Percentiles rank a stretch among this genome's conserved stretches.
Conservation (phyloP, 768 basidiomycete genomes). For the Leccinum broughii region DNA sequence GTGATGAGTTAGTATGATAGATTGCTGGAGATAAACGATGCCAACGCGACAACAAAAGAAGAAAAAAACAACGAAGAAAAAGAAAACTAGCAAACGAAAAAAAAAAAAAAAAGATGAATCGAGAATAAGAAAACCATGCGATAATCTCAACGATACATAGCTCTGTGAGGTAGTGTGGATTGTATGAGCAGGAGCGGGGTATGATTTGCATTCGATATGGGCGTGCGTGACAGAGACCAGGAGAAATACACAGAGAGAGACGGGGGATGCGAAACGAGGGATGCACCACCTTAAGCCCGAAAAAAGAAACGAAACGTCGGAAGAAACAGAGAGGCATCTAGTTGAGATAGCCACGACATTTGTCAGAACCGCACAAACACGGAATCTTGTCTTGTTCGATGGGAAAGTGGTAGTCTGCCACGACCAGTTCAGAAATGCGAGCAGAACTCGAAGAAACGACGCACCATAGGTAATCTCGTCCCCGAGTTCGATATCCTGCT, state of each 20-base stretch:
- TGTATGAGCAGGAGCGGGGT: slow-evolving; percentile 17
- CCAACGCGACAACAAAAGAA: slow-evolving; percentile 6
- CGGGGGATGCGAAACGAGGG: neutral
- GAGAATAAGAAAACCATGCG: slow-evolving; percentile 20
- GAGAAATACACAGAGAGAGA: neutral
- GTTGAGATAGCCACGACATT: slow-evolving; percentile 95
- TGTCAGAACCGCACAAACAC: slow-evolving; percentile 85
- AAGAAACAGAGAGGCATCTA: slow-evolving; percentile 42
- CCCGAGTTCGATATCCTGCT: slow-evolving; percentile 92
- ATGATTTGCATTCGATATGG: slow-evolving; percentile 19
- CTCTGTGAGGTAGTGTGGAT: slow-evolving; percentile 22
- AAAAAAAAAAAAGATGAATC: neutral
- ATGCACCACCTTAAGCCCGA: slow-evolving; percentile 2
- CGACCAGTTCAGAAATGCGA: neutral
- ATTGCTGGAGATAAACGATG: slow-evolving; percentile 18
- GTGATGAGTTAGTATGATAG: slow-evolving; percentile 10
- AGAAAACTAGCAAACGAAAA: neutral
- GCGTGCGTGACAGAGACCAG: slow-evolving; percentile 12
- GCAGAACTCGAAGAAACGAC: slow-evolving; percentile 26
- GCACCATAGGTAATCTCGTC: slow-evolving; percentile 97
- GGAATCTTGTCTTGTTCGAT: slow-evolving; percentile 98
- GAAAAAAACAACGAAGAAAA: neutral
- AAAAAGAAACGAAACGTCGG: neutral
- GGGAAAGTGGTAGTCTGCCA: slow-evolving; percentile 95
- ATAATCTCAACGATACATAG: slow-evolving; percentile 33